A percentile compares a stretch with the other conserved stretches of the same genome.
These are phyloP conservation scores for Meyerozyma athensensis DNA, from an alignment of 1,139 yeast species.

Conservation along the genomic window DNA sequence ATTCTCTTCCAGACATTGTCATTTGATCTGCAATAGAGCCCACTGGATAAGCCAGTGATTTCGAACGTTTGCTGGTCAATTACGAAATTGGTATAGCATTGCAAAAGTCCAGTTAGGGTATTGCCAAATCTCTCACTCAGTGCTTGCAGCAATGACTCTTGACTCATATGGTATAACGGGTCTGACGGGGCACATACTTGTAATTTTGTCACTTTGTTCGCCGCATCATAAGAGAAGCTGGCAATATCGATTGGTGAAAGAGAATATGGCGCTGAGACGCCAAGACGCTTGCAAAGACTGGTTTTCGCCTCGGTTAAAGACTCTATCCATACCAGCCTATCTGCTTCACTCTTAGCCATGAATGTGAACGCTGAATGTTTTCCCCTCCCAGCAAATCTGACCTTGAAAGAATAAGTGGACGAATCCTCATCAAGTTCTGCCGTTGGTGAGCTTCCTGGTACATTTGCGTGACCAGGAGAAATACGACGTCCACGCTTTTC, in stretches of 20 bases:
- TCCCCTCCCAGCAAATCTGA: constrained; percentile 43
- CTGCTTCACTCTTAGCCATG: constrained; percentile 49
- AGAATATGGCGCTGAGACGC: constrained; percentile 51
- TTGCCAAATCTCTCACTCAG: constrained; percentile 5
- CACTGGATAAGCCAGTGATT: constrained; percentile 32
- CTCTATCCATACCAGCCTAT: constrained; percentile 57
- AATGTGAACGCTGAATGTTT: constrained; percentile 48
- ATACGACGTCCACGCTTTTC: neutral
- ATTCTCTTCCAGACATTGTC: constrained; percentile 59
- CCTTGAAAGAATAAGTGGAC: constrained; percentile 32
- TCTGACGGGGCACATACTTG: constrained; percentile 63
- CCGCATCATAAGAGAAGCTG: constrained; percentile 60
- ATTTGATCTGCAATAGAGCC: constrained; percentile 46
- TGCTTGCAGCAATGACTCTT: neutral
- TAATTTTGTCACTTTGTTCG: constrained; percentile 48
- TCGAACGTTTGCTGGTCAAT: constrained; percentile 15
- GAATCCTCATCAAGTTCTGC: constrained; percentile 36
- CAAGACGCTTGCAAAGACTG: constrained; percentile 41
- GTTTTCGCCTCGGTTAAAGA: constrained; percentile 53
- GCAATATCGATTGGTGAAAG: constrained; percentile 52
- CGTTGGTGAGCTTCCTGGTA: constrained; percentile 6
- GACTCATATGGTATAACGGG: constrained; percentile 42
- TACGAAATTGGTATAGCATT: neutral
- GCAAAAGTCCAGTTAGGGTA: neutral
- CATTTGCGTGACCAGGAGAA: neutral